These are phyloP conservation scores for Lophiostoma macrostomum DNA, from an alignment of 495 filamentous ascomycete species.

Conservation along the genomic window DNA sequence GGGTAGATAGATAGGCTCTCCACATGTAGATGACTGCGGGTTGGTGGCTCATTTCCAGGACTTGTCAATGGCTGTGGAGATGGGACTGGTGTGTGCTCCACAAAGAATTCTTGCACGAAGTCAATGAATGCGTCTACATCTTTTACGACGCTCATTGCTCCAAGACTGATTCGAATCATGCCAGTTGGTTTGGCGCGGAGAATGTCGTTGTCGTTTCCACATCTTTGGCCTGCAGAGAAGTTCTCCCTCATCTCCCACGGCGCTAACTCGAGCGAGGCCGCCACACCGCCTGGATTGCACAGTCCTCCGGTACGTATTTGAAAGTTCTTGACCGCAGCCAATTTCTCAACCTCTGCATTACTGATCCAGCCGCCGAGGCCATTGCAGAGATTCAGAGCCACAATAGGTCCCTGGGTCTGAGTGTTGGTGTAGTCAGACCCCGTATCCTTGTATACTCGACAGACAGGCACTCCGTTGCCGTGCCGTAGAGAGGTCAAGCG, in stretches of 20 bases:
- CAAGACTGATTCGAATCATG: conserved; percentile 77
- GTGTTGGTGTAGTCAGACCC: conserved; percentile 42
- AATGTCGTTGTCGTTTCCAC: conserved; percentile 67
- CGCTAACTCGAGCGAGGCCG: conserved; percentile 61
- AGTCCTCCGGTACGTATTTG: conserved; percentile 82
- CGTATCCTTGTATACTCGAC: conserved; percentile 58
- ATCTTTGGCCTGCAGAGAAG: conserved; percentile 73
- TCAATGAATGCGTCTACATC: conserved; percentile 68
- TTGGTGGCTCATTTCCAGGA: conserved; percentile 30
- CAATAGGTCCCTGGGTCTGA: conserved; percentile 65
- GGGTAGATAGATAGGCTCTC: conserved; percentile 55
- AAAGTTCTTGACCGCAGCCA: conserved; percentile 72
- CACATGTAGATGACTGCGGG: conserved; percentile 34
- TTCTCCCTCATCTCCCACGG: conserved; percentile 77
- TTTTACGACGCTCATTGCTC: conserved; percentile 78
- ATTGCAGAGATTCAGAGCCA: conserved; percentile 79
- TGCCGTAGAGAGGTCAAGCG: conserved; percentile 62
- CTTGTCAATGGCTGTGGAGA: conserved; percentile 18
- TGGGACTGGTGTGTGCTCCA: conserved; percentile 36
- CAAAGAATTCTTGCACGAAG: conserved; percentile 78
- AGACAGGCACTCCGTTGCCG: conserved; percentile 63
- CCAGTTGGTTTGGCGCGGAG: conserved; percentile 82
- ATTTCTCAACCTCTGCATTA: conserved; percentile 78
- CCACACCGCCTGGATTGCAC: conserved; percentile 88
- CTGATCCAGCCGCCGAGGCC: conserved; percentile 68